Evolutionary conservation across 2,329 filamentous ascomycete genomes (phyloP).

Genomic region (Colletotrichum paranaense): DNA sequence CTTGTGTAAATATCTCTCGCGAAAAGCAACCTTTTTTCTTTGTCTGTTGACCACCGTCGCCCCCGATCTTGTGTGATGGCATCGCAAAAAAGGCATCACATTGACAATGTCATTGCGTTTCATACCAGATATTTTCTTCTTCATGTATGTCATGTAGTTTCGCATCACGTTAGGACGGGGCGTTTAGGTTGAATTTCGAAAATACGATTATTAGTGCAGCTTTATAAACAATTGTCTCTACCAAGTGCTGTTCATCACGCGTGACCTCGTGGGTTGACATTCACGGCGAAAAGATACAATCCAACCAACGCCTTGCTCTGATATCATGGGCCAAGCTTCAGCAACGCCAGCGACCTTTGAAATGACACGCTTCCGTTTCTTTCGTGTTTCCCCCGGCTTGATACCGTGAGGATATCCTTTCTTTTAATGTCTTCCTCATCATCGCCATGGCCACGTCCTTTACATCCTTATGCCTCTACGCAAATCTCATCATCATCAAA

Average conservation of each 20-base stretch:
- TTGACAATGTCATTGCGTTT: not conserved
- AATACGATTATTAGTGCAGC: not conserved
- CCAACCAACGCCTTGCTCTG: constrained; percentile 24
- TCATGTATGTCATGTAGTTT: not conserved
- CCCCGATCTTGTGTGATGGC: not conserved
- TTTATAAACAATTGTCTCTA: not conserved
- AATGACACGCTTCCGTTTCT: not conserved
- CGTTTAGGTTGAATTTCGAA: not conserved
- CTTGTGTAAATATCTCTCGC: constrained; percentile 35
- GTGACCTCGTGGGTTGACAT: not conserved
- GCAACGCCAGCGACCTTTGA: not conserved
- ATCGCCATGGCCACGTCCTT: not conserved
- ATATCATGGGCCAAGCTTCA: constrained; percentile 2
- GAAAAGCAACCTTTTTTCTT: constrained; percentile 35
- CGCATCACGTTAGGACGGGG: not conserved
- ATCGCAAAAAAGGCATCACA: not conserved
- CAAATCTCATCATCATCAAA: constrained; percentile 32
- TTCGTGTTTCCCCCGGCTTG: not conserved
- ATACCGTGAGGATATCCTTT: not conserved
- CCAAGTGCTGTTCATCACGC: not conserved
- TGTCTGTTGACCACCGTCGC: constrained; percentile 10
- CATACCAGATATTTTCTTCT: not conserved
- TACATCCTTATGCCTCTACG: too few relatives aligned
- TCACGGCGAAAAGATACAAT: not conserved
- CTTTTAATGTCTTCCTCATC: not conserved